Evolutionary conservation across 2,329 filamentous ascomycete genomes (phyloP), one percentile per base, ranked within the genome.

Genomic region (Venturia asperata): DNA sequence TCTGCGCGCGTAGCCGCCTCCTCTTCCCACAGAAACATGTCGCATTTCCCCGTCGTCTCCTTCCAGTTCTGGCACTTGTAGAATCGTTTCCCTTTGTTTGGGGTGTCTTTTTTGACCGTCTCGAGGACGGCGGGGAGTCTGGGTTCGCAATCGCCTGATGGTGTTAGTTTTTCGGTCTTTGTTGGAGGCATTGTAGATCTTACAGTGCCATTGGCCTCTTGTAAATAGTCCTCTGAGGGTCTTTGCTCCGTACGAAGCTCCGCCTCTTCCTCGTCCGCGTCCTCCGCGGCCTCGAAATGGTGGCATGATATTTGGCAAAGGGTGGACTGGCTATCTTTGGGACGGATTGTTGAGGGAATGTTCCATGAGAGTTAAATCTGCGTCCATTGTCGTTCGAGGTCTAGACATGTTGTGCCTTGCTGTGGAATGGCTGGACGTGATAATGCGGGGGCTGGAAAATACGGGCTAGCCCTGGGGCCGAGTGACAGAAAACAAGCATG

Each of bases 1-100:
- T 80, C 78, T 71, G 83, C 81, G 63, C 83, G 75, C 21, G 69
- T 66, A 52, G 75, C 73, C 0, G 84, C 84, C 55, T 84, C 79
- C 17, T 83, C 78, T 9, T 81, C 76, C 82, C 83, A 86, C 0
- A 87, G 72, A 68, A 85, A 87, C 73, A 87, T 84, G 0, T 75
- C 76, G 69, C 85, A 87, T 49, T 78, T 75, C 19, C 45, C 45
- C 45, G 45, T 47, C 27, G 77, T 74, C 2, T 74, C 70, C 63
- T 78, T 74, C 42, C 76, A 74, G 69, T 80, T 78, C 68, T 85
- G 82, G 70, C 85, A 87, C 4, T 80, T 82, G 68, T 84, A 85
- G 72, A 87, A 85, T 78, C 79, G 83, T 69, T 79, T 74, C 13
- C 83, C 83, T 66, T 84, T 77, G 68, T 87, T 87, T 56, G 73